phyloP scores from a whole-genome alignment of 192 early-diverging fungal species.

The Paraglomus occultum region DNA sequence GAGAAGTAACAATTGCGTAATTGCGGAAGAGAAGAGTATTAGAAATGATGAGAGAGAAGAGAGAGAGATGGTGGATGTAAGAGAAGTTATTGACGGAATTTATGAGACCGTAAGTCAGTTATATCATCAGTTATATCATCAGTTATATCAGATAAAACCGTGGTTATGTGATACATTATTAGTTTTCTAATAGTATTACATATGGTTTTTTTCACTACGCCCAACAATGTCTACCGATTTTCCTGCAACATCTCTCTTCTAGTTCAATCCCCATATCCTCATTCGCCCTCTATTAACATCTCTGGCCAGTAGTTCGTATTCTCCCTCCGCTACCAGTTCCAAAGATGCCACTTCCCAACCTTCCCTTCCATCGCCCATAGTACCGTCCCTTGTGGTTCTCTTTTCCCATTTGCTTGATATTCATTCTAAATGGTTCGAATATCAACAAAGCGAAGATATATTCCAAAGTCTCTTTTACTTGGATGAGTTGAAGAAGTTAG shows the following conservation, averaged over 20 bases:
- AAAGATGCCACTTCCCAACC: too few relatives aligned
- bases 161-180: not conserved
- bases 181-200: not conserved
- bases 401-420: not conserved
- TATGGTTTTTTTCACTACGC: too few relatives aligned
- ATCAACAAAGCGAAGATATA: slow-evolving; percentile 2
- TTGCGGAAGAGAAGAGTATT: not conserved
- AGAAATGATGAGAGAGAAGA: not conserved
- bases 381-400: slow-evolving; percentile 1
- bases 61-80: not conserved
- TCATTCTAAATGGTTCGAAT: not conserved
- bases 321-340: too few relatives aligned
- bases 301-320: not conserved
- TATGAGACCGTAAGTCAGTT: not conserved
- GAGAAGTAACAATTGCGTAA: not conserved
- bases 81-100: slow-evolving; percentile 6
- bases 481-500: too few relatives aligned
- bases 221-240: too few relatives aligned
- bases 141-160: too few relatives aligned
- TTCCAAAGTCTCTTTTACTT: too few relatives aligned
- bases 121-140: too few relatives aligned
- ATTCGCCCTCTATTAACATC: not conserved
- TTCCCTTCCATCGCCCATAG: not conserved
- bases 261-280: slow-evolving; percentile 5
- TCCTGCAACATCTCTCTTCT: not conserved